Evolutionary conservation across 257 asterid species (phyloP).

Genomic region (Phtheirospermum japonicum): DNA sequence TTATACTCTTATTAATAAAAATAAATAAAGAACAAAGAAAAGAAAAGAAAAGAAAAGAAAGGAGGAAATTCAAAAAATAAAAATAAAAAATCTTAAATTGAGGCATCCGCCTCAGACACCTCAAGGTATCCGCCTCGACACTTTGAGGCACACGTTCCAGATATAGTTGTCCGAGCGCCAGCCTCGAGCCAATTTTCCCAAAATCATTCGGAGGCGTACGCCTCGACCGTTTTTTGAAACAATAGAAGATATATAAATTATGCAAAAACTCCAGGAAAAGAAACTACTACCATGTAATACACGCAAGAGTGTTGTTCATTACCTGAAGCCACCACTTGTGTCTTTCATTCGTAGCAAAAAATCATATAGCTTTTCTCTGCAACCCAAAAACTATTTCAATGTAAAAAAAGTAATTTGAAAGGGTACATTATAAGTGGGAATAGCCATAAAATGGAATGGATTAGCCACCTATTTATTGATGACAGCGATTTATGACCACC

Average conservation of each 20-base stretch:
- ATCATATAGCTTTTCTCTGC: slow-evolving; percentile 53
- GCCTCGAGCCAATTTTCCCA: too few relatives aligned
- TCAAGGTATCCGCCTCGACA: too few relatives aligned
- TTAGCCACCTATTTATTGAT: slow-evolving; percentile 67
- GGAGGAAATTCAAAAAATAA: too few relatives aligned
- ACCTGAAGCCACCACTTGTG: slow-evolving; percentile 96
- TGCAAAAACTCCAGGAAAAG: background rate
- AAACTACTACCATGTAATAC: slow-evolving; percentile 21
- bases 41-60: too few relatives aligned
- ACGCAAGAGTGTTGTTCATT: slow-evolving; percentile 18
- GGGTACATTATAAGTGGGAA: slow-evolving; percentile 8
- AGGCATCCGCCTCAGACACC: too few relatives aligned
- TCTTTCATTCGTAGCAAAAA: slow-evolving; percentile 87
- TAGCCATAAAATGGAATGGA: slow-evolving; percentile 16
- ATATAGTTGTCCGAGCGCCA: too few relatives aligned
- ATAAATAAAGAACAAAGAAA: too few relatives aligned
- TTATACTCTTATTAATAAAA: too few relatives aligned
- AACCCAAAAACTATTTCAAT: slow-evolving; percentile 16
- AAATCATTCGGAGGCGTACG: too few relatives aligned
- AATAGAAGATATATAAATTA: slow-evolving; percentile 9
- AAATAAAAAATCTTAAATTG: too few relatives aligned
- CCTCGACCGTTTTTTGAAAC: too few relatives aligned
- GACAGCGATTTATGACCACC: slow-evolving; percentile 72
- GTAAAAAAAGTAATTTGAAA: slow-evolving; percentile 10
- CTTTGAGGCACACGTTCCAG: too few relatives aligned